Conservation (phyloP, 202 grass and related monocot species). For the Digitaria exilis region DNA sequence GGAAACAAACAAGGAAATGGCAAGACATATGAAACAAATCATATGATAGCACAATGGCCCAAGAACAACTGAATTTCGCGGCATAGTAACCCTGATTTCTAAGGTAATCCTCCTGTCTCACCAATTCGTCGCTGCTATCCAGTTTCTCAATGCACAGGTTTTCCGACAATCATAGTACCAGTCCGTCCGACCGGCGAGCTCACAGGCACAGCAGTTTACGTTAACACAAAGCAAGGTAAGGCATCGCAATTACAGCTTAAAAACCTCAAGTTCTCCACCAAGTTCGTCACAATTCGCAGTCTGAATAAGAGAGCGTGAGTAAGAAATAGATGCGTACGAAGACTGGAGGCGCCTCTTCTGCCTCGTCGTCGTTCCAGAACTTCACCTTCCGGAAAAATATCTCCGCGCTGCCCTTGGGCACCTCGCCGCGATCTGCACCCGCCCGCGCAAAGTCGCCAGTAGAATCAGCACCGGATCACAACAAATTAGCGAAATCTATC, state of each 20-base stretch:
- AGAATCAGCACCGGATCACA: constrained; percentile 22
- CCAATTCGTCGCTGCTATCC: background rate
- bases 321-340: constrained; percentile 62
- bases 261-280: background rate
- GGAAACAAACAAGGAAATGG: too few species aligned
- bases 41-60: background rate
- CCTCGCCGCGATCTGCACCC: constrained; percentile 87
- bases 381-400: constrained; percentile 99
- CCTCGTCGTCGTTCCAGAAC: constrained; percentile 99
- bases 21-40: background rate
- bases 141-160: background rate
- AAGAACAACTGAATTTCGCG: background rate
- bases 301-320: background rate
- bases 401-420: constrained; percentile 95
- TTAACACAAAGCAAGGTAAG: background rate
- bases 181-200: background rate
- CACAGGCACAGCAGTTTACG: background rate
- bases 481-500: background rate
- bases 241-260: constrained; percentile 6
- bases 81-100: background rate
- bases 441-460: background rate
- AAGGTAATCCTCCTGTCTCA: background rate
- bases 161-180: background rate
- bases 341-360: constrained; percentile 93
- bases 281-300: background rate